Evolutionary conservation across 495 filamentous ascomycete species (phyloP).

Genomic region (Penicillium crystallinum): DNA sequence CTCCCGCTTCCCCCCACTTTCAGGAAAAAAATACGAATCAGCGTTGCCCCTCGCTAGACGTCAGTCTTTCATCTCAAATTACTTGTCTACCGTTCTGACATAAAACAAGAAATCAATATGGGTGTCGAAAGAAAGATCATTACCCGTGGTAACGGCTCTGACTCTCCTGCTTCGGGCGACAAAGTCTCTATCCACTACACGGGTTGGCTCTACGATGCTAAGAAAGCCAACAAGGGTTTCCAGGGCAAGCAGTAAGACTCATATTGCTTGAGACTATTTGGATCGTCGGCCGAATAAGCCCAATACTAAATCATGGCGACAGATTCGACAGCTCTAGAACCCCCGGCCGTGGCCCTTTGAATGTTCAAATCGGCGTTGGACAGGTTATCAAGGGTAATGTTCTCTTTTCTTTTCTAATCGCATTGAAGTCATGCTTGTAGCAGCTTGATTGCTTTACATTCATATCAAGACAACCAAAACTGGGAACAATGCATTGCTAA

Average conservation of each 20-base stretch:
- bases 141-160: constrained; percentile 45
- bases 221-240: constrained; percentile 36
- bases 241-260: constrained; percentile 47
- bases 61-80: neutral
- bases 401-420: neutral
- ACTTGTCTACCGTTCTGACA: neutral
- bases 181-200: constrained; percentile 77
- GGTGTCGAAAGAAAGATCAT: constrained; percentile 47
- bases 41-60: neutral
- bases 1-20: constrained; percentile 1
- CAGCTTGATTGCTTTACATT: neutral
- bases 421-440: neutral
- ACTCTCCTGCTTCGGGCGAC: constrained; percentile 57
- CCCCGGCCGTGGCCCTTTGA: constrained; percentile 55
- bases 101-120: constrained; percentile 37
- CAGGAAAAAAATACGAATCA: constrained; percentile 4
- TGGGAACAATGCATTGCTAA: neutral
- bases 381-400: constrained; percentile 70
- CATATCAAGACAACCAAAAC: too few relatives aligned
- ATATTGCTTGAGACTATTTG: neutral
- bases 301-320: constrained; percentile 5
- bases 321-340: constrained; percentile 76
- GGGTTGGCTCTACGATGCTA: constrained; percentile 68
- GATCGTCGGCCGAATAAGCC: neutral
- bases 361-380: constrained; percentile 65